phyloP scores from a whole-genome alignment of 768 basidiomycete species.

The Boletus subparvulus region DNA sequence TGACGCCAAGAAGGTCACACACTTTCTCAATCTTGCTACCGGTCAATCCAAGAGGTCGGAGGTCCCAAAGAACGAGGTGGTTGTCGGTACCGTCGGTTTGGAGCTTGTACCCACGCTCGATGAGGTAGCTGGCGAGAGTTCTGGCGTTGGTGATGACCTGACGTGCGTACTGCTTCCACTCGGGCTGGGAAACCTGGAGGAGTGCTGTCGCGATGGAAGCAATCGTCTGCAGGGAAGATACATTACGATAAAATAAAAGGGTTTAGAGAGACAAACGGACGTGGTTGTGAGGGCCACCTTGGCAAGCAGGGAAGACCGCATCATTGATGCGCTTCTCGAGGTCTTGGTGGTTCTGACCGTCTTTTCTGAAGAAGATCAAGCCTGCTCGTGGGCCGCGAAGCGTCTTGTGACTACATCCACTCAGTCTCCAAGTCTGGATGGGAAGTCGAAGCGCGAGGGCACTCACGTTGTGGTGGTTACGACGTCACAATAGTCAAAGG shows the following conservation, averaged over 20 bases:
- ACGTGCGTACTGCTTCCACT: slow-evolving; percentile 88
- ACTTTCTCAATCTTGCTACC: slow-evolving; percentile 99
- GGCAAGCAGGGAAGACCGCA: slow-evolving; percentile 99
- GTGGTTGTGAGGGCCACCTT: slow-evolving; percentile 99
- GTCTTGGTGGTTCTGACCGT: slow-evolving; percentile 75
- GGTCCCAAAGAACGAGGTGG: slow-evolving; percentile 97
- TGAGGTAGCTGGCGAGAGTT: slow-evolving; percentile 70
- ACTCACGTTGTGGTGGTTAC: slow-evolving; percentile 95
- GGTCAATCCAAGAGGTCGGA: slow-evolving; percentile 92
- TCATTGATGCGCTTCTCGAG: slow-evolving; percentile 97
- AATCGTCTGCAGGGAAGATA: slow-evolving; percentile 62
- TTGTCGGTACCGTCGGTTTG: slow-evolving; percentile 97
- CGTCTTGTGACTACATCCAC: slow-evolving; percentile 79
- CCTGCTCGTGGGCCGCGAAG: slow-evolving; percentile 98
- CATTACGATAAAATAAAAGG: neutral
- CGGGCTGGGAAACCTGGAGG: slow-evolving; percentile 85
- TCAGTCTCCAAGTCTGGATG: neutral
- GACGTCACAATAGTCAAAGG: slow-evolving; percentile 95
- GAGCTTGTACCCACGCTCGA: slow-evolving; percentile 86
- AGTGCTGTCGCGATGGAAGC: slow-evolving; percentile 93
- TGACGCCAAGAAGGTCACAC: slow-evolving; percentile 94
- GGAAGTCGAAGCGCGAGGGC: neutral
- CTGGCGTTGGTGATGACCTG: slow-evolving; percentile 90
- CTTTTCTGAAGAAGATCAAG: slow-evolving; percentile 97
- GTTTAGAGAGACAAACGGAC: slow-evolving; percentile 40